A percentile compares a stretch with the other conserved stretches of the same genome.
Conservation (phyloP, 2,329 filamentous ascomycete genomes). For the Colletotrichum sp. region DNA sequence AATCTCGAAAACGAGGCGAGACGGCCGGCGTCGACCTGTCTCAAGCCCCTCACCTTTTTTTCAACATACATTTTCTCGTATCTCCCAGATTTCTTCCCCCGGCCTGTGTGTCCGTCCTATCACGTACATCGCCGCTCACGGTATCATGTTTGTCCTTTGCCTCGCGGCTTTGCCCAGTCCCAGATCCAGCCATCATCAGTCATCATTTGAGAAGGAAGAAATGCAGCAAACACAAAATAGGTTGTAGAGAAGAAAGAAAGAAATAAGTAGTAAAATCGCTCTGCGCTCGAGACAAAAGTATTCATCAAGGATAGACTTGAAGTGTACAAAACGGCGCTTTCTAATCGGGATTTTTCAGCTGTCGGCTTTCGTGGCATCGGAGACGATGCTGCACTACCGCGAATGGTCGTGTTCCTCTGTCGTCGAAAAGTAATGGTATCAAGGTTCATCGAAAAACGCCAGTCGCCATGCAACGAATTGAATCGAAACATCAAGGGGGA, state of each 20-base stretch:
- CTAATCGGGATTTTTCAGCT: not conserved
- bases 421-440: slow-evolving; percentile 18
- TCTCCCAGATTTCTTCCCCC: not conserved
- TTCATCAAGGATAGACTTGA: slow-evolving; percentile 21
- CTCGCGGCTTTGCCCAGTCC: slow-evolving; percentile 5
- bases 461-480: slow-evolving; percentile 41
- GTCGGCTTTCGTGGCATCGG: not conserved
- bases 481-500: slow-evolving; percentile 22
- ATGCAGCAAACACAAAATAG: not conserved
- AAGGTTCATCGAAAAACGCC: slow-evolving; percentile 34
- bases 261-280: not conserved
- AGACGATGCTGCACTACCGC: not conserved
- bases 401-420: not conserved
- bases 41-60: not conserved
- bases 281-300: slow-evolving; percentile 10
- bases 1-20: not conserved
- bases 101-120: not conserved
- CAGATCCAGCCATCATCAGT: slow-evolving; percentile 15
- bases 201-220: slow-evolving; percentile 14
- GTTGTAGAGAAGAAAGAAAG: not conserved
- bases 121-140: not conserved
- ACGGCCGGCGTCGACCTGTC: not conserved
- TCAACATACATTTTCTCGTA: not conserved
- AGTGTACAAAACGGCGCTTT: slow-evolving; percentile 16
- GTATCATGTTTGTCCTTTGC: slow-evolving; percentile 4